phyloP scores from a whole-genome alignment of 352 stramenopile genomes.

The Phytopythium litorale region DNA sequence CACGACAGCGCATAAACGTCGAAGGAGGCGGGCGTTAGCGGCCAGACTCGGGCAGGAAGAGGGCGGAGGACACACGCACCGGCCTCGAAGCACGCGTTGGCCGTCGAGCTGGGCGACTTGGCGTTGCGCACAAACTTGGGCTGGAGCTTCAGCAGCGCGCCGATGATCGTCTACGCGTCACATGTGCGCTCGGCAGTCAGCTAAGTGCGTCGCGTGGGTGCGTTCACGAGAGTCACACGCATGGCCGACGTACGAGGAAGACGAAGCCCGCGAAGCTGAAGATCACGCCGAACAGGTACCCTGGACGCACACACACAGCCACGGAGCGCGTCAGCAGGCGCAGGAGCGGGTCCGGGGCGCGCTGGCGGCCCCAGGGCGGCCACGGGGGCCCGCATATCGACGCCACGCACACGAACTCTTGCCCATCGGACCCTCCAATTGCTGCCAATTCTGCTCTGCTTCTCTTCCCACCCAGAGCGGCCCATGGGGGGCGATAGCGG shows the following conservation, averaged over 20 bases:
- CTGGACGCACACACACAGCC: constrained; percentile 15
- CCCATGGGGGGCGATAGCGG: background rate
- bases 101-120: constrained; percentile 67
- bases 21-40: background rate
- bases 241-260: constrained; percentile 50
- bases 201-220: too few relatives aligned
- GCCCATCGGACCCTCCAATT: constrained; percentile 9
- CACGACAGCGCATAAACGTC: background rate
- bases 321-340: constrained; percentile 2
- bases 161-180: constrained; percentile 48
- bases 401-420: constrained; percentile 13
- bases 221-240: background rate
- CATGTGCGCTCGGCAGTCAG: too few relatives aligned
- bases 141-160: constrained; percentile 70
- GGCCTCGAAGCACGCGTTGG: constrained; percentile 75
- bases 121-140: constrained; percentile 65
- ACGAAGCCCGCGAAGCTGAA: constrained; percentile 76
- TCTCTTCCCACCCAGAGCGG: background rate
- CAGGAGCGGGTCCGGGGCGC: background rate
- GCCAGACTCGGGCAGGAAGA: background rate
- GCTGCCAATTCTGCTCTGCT: constrained; percentile 2
- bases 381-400: background rate
- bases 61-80: constrained; percentile 36
- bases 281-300: constrained; percentile 72
- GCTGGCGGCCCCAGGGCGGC: background rate